A percentile compares a stretch with the other conserved stretches of the same genome.
Conservation (phyloP, 2,329 filamentous ascomycete genomes). For the Trichophyton benhamiae region DNA sequence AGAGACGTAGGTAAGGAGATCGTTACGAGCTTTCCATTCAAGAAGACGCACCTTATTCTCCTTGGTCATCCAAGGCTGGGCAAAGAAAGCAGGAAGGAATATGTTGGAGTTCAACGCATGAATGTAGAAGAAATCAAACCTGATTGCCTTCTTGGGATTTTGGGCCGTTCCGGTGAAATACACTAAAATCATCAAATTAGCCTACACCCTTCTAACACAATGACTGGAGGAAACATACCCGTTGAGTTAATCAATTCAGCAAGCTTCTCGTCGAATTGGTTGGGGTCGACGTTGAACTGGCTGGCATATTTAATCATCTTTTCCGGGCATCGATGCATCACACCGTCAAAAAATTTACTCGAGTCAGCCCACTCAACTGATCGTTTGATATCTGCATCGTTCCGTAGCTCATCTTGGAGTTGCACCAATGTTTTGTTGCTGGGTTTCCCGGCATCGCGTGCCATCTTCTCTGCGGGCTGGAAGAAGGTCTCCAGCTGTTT, state of each 20-base stretch:
- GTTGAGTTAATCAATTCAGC: constrained; percentile 59
- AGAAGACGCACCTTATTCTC: constrained; percentile 56
- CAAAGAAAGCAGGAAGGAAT: constrained; percentile 54
- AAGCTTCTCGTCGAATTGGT: constrained; percentile 45
- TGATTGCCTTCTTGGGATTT: constrained; percentile 50
- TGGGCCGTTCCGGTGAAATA: constrained; percentile 52
- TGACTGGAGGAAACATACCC: constrained; percentile 22
- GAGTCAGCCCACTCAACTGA: constrained; percentile 43
- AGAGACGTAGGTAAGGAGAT: constrained; percentile 62
- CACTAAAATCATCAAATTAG: constrained; percentile 20
- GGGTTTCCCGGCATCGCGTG: constrained; percentile 20
- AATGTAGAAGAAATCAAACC: constrained; percentile 74
- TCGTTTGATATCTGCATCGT: constrained; percentile 44
- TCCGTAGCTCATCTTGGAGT: constrained; percentile 49
- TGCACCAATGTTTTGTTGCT: constrained; percentile 38
- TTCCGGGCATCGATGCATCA: constrained; percentile 50
- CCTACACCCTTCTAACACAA: not conserved
- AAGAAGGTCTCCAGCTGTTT: constrained; percentile 44
- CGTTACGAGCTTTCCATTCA: constrained; percentile 68
- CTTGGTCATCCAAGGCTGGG: constrained; percentile 47
- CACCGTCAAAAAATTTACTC: constrained; percentile 57
- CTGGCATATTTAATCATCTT: constrained; percentile 52
- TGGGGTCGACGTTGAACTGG: constrained; percentile 45
- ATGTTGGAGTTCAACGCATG: constrained; percentile 69
- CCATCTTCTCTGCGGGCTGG: constrained; percentile 24